Evolutionary conservation across 257 asterid species (phyloP).

Genomic region (Nicotiana knightiana): DNA sequence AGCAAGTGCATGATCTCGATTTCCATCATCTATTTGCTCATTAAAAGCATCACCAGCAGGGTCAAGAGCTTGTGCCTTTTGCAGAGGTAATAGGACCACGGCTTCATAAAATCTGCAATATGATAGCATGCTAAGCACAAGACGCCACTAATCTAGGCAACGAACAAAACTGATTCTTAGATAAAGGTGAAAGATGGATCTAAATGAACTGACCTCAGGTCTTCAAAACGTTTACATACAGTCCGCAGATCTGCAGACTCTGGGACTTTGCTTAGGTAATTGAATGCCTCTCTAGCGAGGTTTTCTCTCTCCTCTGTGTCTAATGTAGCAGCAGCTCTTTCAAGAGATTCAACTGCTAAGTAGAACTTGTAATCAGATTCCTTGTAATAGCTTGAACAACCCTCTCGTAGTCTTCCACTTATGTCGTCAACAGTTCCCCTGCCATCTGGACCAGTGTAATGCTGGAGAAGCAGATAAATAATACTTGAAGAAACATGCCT

Average conservation of each 20-base stretch:
- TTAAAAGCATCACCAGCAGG: constrained; percentile 89
- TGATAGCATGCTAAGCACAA: constrained; percentile 15
- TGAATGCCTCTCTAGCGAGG: constrained; percentile 90
- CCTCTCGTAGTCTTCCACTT: constrained; percentile 76
- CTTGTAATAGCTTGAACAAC: constrained; percentile 91
- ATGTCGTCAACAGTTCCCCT: constrained; percentile 97
- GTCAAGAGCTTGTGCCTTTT: constrained; percentile 85
- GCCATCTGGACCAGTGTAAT: constrained; percentile 95
- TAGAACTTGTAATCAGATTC: constrained; percentile 92
- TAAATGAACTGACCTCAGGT: constrained; percentile 61
- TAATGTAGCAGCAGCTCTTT: constrained; percentile 76
- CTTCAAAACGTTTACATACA: constrained; percentile 95
- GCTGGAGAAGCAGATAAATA: constrained; percentile 49
- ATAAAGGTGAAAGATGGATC: background rate
- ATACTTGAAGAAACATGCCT: constrained; percentile 24
- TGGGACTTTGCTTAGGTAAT: constrained; percentile 73
- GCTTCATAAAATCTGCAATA: constrained; percentile 93
- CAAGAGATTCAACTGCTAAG: constrained; percentile 92
- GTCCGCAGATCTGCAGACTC: constrained; percentile 83
- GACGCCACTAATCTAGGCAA: constrained; percentile 6
- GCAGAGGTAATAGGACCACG: constrained; percentile 86
- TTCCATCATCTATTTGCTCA: constrained; percentile 70
- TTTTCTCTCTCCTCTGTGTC: constrained; percentile 64
- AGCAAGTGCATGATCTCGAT: constrained; percentile 71
- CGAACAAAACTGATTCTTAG: constrained; percentile 4